Base-by-base conservation (phyloP, 208 protist species). In the Porcisia deanei region DNA sequence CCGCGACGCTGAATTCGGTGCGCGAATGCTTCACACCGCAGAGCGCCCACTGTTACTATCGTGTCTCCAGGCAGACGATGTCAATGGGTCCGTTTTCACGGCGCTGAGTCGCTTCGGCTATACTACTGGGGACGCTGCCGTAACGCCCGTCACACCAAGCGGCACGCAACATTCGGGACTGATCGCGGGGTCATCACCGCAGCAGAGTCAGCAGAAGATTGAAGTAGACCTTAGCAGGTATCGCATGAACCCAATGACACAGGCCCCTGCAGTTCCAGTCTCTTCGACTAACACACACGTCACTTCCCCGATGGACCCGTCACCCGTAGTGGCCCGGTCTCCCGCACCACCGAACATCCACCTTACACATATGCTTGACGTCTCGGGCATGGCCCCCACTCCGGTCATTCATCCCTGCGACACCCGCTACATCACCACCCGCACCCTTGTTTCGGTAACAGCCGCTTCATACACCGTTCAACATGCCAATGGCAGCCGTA, bases 11-110 rank as follows among this genome's bases (percentile, higher is more conserved):
- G 76, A 86, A 14, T 82, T 92, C n/a, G 65, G 55, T 0, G 37
- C 71, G 10, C 87, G 89, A 3, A 83, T 93, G 85, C 54, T 37
- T 34, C 84, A 92, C 61, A 93, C 87, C 0, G 85, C 74, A n/a
- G 78, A 78, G 18, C 73, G 79, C 7, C 91, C 91, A 61, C 80
- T 93, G 57, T 59, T 86, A 58, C 75, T 95, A 39, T 52, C 65
- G 18, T 84, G 86, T 2, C 70, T 84, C 6, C 60, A 77, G n/a
- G 55, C 71, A 30, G 64, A 81, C 43, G 61, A 60, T 14, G 63
- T 64, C 47, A 75, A 77, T 41, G 66, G 63, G 16, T 20, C 54
- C 45, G 76, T 75, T 5, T 77, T 77, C 71, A 84, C 75, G 10
- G 71, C 54, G 5, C 66, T 82, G 18, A 75, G 67, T 53, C 72